phyloP scores from a whole-genome alignment of 2,329 filamentous ascomycete species.

The Exserohilum rostratum region DNA sequence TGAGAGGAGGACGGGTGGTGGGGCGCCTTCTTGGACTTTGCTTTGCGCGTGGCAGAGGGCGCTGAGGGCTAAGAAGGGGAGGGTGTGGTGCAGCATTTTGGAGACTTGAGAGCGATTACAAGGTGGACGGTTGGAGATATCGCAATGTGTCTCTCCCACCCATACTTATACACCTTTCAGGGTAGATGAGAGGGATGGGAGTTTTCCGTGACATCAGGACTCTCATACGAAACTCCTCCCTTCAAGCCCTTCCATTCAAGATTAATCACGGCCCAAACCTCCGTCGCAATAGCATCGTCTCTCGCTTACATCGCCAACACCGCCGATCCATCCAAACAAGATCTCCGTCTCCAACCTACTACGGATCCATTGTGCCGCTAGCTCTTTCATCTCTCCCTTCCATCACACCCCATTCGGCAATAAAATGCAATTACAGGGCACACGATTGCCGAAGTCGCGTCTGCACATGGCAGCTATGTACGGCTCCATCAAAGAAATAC shows the following conservation, averaged over 20 bases:
- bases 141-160: too few relatives aligned
- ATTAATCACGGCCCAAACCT: background rate
- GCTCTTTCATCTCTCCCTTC: background rate
- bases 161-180: too few relatives aligned
- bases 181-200: too few relatives aligned
- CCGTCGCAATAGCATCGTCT: background rate
- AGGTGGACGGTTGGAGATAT: too few relatives aligned
- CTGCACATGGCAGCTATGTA: background rate
- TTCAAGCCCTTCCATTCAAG: background rate
- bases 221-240: background rate
- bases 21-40: constrained; percentile 25
- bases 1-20: constrained; percentile 21
- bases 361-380: constrained; percentile 14
- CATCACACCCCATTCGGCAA: too few relatives aligned
- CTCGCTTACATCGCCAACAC: background rate
- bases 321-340: background rate
- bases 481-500: background rate
- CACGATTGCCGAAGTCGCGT: too few relatives aligned
- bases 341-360: background rate
- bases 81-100: constrained; percentile 7
- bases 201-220: constrained; percentile 9
- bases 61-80: constrained; percentile 18
- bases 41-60: constrained; percentile 19
- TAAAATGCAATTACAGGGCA: too few relatives aligned
- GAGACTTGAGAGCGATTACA: background rate